Base-by-base conservation (phyloP, 2,329 filamentous ascomycete species). In the Monosporascus sp. region DNA sequence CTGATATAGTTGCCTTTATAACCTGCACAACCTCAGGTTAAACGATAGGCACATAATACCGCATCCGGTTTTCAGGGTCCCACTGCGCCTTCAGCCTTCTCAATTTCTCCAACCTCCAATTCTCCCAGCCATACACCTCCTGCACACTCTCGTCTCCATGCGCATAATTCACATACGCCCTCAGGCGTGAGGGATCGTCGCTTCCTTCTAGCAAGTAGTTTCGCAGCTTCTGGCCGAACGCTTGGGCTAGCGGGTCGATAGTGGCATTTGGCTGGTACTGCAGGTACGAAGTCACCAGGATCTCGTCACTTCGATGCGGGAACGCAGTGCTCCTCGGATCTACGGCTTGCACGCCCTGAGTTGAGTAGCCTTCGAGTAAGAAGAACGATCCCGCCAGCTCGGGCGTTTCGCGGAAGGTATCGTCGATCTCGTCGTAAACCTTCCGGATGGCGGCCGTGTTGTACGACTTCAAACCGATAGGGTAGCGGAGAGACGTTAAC, bases 361-460 rank as follows among this genome's bases (percentile, higher is more conserved):
- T 59, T 19, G 61, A 57, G 52, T 62, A 63, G 2, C 59, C 55
- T 31, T 63, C 58, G 20, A 63, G 57, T 37, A 63, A 24, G 51
- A 63, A 63, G 24, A 61, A 54, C 4, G 58, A 62, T 0, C 55
- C 58, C 3, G 57, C 52, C 5, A 62, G 9, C 27, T 58, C 57
- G 43, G 59, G 59, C 1, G 55, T 41, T 26, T 26, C 17, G 1
- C 20, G 48, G 45, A 61, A 57, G 0, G 46, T 61, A n/a, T 48
- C 27, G 31, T 62, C 56, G 31, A 63, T 61, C 1, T 58, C 20
- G 27, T 63, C 35, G 43, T 58, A 63, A 1, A 62, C 60, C 7
- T 55, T 51, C 5, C 60, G 27, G 9, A 61, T 37, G n/a, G 59
- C 53, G 2, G 52, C 27, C 2, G 53, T 48, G 43, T 61, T 53